These are phyloP conservation scores for Trichocomaceae sp. DNA, from an alignment of 2,329 filamentous ascomycete species.

Conservation along the genomic window DNA sequence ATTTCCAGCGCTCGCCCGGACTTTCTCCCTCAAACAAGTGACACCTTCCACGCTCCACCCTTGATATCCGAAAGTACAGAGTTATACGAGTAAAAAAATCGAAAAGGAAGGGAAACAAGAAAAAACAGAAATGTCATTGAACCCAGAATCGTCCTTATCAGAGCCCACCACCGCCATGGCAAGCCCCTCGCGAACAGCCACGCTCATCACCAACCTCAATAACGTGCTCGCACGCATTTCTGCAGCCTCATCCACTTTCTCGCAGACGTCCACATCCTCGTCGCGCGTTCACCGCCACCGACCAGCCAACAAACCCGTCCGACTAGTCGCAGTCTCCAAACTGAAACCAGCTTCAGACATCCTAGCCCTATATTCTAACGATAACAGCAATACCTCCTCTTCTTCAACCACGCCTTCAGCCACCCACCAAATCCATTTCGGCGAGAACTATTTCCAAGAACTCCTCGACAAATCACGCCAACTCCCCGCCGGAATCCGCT, in stretches of 20 bases:
- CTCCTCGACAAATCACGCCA: constrained; percentile 76
- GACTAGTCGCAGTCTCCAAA: constrained; percentile 92
- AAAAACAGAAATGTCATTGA: neutral
- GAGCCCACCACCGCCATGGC: constrained; percentile 10
- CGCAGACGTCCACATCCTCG: constrained; percentile 33
- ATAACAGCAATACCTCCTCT: constrained; percentile 19
- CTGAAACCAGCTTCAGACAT: constrained; percentile 91
- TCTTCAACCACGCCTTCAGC: constrained; percentile 31
- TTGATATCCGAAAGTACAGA: too few relatives aligned
- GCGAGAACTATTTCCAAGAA: constrained; percentile 94
- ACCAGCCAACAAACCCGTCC: constrained; percentile 28
- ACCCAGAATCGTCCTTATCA: neutral
- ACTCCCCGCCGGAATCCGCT: constrained; percentile 66
- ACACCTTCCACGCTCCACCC: neutral
- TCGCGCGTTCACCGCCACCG: constrained; percentile 1
- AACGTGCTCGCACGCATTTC: constrained; percentile 54
- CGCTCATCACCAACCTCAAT: constrained; percentile 57
- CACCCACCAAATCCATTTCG: constrained; percentile 68
- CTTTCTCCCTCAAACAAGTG: neutral
- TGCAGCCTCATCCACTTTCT: constrained; percentile 21
- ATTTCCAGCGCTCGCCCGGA: neutral
- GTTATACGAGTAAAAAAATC: neutral
- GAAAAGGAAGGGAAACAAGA: neutral
- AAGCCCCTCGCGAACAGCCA: constrained; percentile 53
- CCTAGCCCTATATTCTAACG: constrained; percentile 62